Evolutionary conservation across 371 early-diverging fungal genomes (phyloP).

Genomic region (Rhizopus microsporus): DNA sequence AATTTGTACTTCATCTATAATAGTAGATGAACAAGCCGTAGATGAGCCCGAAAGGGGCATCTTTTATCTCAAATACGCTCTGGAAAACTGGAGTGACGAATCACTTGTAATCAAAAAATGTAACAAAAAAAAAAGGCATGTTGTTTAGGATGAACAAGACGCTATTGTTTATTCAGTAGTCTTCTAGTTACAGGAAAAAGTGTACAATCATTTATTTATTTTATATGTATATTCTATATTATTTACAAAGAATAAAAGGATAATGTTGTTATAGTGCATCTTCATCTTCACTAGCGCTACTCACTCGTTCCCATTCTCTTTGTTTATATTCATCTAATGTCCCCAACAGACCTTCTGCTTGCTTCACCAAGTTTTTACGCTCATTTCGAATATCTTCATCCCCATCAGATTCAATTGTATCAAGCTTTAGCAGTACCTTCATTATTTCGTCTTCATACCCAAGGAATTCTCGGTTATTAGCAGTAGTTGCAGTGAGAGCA

Average conservation of each 20-base stretch:
- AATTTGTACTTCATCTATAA: too few species aligned
- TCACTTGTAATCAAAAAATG: too few species aligned
- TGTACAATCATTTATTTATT: too few species aligned
- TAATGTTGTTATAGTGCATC: neutral
- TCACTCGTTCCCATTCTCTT: slow-evolving; percentile 44
- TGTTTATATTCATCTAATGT: slow-evolving; percentile 45
- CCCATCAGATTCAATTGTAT: slow-evolving; percentile 43
- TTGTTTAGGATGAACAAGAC: too few species aligned
- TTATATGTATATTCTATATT: neutral
- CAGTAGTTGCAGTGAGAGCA: slow-evolving; percentile 20
- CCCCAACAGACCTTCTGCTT: slow-evolving; percentile 33
- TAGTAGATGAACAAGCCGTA: too few species aligned
- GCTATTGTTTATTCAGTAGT: too few species aligned
- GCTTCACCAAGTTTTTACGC: slow-evolving; percentile 37
- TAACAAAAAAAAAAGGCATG: too few species aligned
- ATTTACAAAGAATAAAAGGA: neutral
- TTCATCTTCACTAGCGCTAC: slow-evolving; percentile 15
- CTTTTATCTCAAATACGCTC: too few species aligned
- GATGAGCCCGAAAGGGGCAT: too few species aligned
- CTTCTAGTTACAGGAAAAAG: too few species aligned
- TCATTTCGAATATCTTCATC: slow-evolving; percentile 34
- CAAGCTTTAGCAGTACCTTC: slow-evolving; percentile 36
- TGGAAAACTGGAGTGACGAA: too few species aligned
- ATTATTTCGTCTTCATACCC: slow-evolving; percentile 38
- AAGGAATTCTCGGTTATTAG: slow-evolving; percentile 30